Evolutionary conservation across 805 yeast genomes (phyloP).

Genomic region (Metschnikowia aberdeeniae): DNA sequence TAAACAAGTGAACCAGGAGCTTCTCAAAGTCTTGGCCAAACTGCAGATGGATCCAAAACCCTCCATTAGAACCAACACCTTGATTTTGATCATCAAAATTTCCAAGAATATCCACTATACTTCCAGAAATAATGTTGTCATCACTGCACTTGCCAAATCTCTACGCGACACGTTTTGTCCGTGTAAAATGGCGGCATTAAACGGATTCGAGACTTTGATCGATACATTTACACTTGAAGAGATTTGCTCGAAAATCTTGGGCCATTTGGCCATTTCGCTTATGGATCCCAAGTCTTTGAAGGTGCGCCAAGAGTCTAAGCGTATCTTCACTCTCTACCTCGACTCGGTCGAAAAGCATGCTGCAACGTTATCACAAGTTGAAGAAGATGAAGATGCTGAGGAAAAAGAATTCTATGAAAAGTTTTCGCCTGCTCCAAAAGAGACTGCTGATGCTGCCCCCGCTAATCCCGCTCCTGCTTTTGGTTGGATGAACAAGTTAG

Average conservation of each 20-base stretch:
- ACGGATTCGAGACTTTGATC: slow-evolving; percentile 63
- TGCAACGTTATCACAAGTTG: slow-evolving; percentile 28
- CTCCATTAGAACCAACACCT: slow-evolving; percentile 73
- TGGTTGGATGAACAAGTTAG: slow-evolving; percentile 39
- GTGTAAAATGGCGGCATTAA: slow-evolving; percentile 69
- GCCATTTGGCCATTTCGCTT: slow-evolving; percentile 79
- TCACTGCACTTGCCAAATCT: slow-evolving; percentile 83
- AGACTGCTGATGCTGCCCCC: neutral
- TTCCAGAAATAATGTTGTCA: slow-evolving; percentile 67
- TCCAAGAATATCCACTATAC: slow-evolving; percentile 52
- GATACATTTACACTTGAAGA: slow-evolving; percentile 69
- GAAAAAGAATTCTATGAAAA: slow-evolving; percentile 35
- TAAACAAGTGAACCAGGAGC: slow-evolving; percentile 81
- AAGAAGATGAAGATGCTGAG: slow-evolving; percentile 35
- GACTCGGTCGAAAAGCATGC: slow-evolving; percentile 38
- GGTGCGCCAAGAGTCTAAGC: slow-evolving; percentile 70
- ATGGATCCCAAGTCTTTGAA: slow-evolving; percentile 63
- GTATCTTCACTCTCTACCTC: slow-evolving; percentile 57
- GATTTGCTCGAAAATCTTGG: slow-evolving; percentile 74
- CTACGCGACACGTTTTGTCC: slow-evolving; percentile 75
- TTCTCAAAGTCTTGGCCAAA: slow-evolving; percentile 75
- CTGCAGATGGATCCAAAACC: slow-evolving; percentile 75
- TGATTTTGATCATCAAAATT: slow-evolving; percentile 63
- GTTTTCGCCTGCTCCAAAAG: slow-evolving; percentile 14
- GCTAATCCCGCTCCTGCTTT: slow-evolving; percentile 20